phyloP scores from a whole-genome alignment of 75 land plant genomes.

The Adiantum capillusveneris region DNA sequence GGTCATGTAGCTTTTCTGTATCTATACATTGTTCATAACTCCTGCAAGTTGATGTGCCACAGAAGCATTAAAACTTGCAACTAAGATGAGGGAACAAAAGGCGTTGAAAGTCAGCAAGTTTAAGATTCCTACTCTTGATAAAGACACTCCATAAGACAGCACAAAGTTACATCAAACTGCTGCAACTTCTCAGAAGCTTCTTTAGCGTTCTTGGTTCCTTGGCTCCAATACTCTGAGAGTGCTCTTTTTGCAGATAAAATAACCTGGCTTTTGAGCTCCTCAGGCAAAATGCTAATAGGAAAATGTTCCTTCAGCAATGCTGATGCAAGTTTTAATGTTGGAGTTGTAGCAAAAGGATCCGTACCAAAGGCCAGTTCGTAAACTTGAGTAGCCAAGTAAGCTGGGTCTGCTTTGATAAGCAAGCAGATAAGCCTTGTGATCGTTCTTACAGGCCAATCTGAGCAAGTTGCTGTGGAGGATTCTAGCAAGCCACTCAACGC shows the following conservation, averaged over 20 bases:
- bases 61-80: no score
- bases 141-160: slow-evolving; percentile 39
- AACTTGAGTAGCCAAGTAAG: slow-evolving; percentile 28
- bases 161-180: slow-evolving; percentile 27
- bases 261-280: slow-evolving; percentile 24
- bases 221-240: slow-evolving; percentile 13
- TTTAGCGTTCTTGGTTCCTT: background rate
- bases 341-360: slow-evolving; percentile 19
- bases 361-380: slow-evolving; percentile 28
- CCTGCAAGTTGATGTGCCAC: no score
- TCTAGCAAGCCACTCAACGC: slow-evolving; percentile 36
- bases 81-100: background rate
- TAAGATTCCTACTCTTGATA: slow-evolving; percentile 40
- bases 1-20: background rate
- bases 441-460: slow-evolving; percentile 37
- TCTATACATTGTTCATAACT: background rate
- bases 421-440: slow-evolving; percentile 59
- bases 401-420: slow-evolving; percentile 30
- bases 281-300: slow-evolving; percentile 48
- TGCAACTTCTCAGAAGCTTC: no score
- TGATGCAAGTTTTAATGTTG: slow-evolving; percentile 23
- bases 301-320: slow-evolving; percentile 76
- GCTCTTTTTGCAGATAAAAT: slow-evolving; percentile 23
- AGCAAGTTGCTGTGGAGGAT: slow-evolving; percentile 19
- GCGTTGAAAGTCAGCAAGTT: no score